phyloP scores from a whole-genome alignment of 2,329 filamentous ascomycete species.

The Aspergillus melleus region DNA sequence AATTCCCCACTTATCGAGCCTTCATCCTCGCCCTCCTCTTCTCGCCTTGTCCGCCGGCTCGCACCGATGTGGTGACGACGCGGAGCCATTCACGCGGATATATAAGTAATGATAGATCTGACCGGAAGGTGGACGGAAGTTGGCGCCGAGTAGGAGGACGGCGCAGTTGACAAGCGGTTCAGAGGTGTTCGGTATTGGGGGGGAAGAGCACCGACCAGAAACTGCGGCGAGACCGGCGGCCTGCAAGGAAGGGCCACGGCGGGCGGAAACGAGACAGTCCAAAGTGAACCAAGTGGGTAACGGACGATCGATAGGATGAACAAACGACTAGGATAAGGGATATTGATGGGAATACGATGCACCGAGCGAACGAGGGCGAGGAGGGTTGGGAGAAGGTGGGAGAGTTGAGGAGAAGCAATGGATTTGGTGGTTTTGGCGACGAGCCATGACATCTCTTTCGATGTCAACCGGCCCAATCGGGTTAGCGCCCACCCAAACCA shows the following conservation, averaged over 20 bases:
- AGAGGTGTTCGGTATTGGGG: conserved; percentile 2
- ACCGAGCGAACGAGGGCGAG: conserved; percentile 15
- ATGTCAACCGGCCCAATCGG: conserved; percentile 28
- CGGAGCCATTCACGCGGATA: conserved; percentile 41
- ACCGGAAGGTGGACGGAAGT: background rate
- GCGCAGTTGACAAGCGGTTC: conserved; percentile 4
- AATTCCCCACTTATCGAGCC: conserved; percentile 51
- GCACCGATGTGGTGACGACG: conserved; percentile 46
- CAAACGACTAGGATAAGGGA: background rate
- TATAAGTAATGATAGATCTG: conserved; percentile 2
- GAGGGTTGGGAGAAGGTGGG: conserved; percentile 19
- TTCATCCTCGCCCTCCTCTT: conserved; percentile 53
- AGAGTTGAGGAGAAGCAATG: conserved; percentile 11
- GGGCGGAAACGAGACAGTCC: conserved; percentile 2
- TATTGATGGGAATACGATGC: conserved; percentile 11
- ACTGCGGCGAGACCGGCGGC: conserved; percentile 22
- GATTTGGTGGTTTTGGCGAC: conserved; percentile 22
- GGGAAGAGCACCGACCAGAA: conserved; percentile 20
- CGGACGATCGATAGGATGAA: conserved; percentile 5
- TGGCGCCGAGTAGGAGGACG: background rate
- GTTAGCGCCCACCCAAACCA: conserved; percentile 23
- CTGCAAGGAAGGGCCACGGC: conserved; percentile 20
- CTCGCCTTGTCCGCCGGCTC: conserved; percentile 46
- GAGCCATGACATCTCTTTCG: conserved; percentile 25
- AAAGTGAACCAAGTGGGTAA: conserved; percentile 16